Base-by-base conservation (phyloP, 2,329 filamentous ascomycete genomes). In the Clonostachys byssicola region DNA sequence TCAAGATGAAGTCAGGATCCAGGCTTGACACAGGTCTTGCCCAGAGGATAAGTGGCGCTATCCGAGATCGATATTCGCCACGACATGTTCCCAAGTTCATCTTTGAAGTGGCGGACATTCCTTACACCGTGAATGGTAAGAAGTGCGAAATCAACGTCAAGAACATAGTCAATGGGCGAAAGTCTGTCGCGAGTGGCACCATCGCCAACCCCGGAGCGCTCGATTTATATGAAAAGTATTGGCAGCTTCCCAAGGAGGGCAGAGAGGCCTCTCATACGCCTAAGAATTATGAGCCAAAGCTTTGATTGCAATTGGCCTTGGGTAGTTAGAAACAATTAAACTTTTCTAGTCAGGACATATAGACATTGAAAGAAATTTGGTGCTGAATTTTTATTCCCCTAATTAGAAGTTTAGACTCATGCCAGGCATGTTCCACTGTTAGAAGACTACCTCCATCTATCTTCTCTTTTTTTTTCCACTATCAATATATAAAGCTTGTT, bases 101-200 rank as follows among this genome's bases (percentile, higher is more conserved):
- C n/a, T 48, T 52, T 14, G 20, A 48, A 23, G 44, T 52, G 9
- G 13, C 36, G 3, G 50, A 52, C 17, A 52, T 52, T 7, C 50
- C 48, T 2, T 48, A 48, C 18, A 52, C 50, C 14, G 42, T 48
- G 5, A 52, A 52, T 14, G 46, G 50, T 2, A 52, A 52, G 23
- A 52, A 50, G 39, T 52, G 50, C 41, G 50, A 52, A 38, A 46
- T 50, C 33, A 48, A 48, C 20, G 48, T 52, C 20, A 52, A 52
- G 39, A 45, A 52, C 30, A 43, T 50, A 14, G 43, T 52, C 10
- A 40, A 34, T 20, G 12, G 42, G 14, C 43, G 48, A 20, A 48
- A 35, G 3, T 38, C 38, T 7, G 12, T 40, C 7, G 41, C 44
- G 36, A 52, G 50, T 18, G 46, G 41, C 12, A 52, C 48, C 3